Percentiles rank a stretch among this genome's conserved stretches.
Conservation (phyloP, 1,284 basidiomycete genomes). For the Vanrija humicola region DNA sequence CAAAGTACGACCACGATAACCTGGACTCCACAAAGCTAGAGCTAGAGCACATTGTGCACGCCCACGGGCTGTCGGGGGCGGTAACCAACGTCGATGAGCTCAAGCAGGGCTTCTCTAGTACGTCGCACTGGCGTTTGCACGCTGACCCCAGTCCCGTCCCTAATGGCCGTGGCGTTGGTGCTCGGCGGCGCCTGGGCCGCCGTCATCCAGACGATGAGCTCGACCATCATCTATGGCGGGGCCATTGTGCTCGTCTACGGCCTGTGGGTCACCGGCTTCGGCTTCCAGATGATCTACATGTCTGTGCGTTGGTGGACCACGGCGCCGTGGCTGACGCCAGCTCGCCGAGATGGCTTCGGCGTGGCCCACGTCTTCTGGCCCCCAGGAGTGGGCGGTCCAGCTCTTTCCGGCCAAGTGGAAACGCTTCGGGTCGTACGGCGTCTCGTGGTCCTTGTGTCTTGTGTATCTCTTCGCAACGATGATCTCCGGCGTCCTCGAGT, state of each 20-base stretch:
- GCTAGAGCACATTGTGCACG: too few species aligned
- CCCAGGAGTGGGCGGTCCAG: conserved; percentile 9
- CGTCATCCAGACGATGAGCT: neutral
- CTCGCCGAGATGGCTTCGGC: conserved; percentile 3
- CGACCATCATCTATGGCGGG: conserved; percentile 1
- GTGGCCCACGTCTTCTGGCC: conserved; percentile 5
- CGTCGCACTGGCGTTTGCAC: neutral
- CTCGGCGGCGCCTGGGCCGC: conserved; percentile 5
- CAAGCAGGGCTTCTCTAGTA: conserved; percentile 4
- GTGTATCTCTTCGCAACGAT: conserved; percentile 6
- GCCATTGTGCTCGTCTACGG: conserved; percentile 3
- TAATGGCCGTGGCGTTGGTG: conserved; percentile 4
- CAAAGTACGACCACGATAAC: too few species aligned
- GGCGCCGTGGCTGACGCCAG: neutral
- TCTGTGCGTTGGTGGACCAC: neutral
- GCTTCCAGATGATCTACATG: neutral
- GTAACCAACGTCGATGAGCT: conserved; percentile 5
- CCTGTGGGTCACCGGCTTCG: conserved; percentile 1
- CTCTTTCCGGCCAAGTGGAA: conserved; percentile 3
- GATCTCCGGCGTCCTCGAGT: neutral
- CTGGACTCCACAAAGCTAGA: too few species aligned
- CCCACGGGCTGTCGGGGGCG: neutral
- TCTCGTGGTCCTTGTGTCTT: conserved; percentile 2
- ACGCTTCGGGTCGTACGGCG: conserved; percentile 1
- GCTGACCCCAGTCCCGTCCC: neutral